Conservation (phyloP, 192 early-diverging fungal species). For the Backusella parvicylindrica region DNA sequence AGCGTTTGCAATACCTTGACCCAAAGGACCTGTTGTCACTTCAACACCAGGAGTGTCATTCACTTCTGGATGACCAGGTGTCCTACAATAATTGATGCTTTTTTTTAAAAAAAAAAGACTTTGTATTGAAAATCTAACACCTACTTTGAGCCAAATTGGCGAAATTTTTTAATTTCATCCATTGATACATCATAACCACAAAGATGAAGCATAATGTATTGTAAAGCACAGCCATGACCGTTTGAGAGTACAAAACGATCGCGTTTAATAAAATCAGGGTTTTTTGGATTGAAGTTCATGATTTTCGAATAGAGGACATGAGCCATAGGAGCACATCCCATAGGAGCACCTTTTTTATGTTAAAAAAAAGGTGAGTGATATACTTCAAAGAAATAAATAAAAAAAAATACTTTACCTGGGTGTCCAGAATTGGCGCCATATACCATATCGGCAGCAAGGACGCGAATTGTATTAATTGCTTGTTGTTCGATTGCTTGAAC, state of each 20-base stretch:
- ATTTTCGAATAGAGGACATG: conserved; percentile 83
- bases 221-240: conserved; percentile 91
- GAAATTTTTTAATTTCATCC: conserved; percentile 88
- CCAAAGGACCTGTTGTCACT: conserved; percentile 96
- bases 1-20: conserved; percentile 85
- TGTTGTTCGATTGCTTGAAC: neutral
- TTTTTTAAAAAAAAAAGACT: neutral
- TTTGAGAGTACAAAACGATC: conserved; percentile 98
- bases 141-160: conserved; percentile 75
- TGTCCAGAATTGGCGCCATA: conserved; percentile 90
- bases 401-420: conserved; percentile 52
- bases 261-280: conserved; percentile 88
- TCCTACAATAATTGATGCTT: conserved; percentile 46
- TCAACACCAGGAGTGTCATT: conserved; percentile 86
- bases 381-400: neutral
- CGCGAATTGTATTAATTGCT: conserved; percentile 85
- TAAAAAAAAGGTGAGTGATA: neutral
- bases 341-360: conserved; percentile 82
- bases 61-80: conserved; percentile 95
- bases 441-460: conserved; percentile 84
- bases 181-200: conserved; percentile 83
- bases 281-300: conserved; percentile 77
- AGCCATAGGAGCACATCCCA: conserved; percentile 96
- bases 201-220: conserved; percentile 90
- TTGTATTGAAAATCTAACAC: conserved; percentile 11